Evolutionary conservation across 805 yeast genomes (phyloP).

Genomic region (Hanseniaspora taiwanica): DNA sequence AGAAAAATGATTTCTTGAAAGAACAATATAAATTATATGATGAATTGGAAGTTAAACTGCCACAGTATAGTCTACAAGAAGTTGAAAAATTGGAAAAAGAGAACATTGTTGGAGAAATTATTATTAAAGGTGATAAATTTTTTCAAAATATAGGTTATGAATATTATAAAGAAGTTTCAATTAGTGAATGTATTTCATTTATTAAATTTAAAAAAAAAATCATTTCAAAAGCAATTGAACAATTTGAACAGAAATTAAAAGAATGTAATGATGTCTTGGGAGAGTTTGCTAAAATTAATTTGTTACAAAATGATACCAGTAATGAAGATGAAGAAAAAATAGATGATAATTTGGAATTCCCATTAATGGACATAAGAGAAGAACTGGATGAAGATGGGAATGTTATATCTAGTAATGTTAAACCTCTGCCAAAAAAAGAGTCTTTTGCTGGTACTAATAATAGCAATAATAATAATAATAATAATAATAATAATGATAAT

Average conservation of each 20-base stretch:
- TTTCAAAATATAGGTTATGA: conserved; percentile 22
- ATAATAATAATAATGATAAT: conserved; percentile 11
- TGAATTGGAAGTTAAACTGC: conserved; percentile 9
- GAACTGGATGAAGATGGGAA: conserved; percentile 50
- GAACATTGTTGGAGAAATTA: conserved; percentile 19
- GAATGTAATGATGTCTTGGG: conserved; percentile 28
- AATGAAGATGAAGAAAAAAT: not conserved
- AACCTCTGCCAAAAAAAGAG: conserved; percentile 24
- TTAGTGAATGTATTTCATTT: conserved; percentile 14
- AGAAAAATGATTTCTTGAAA: conserved; percentile 15
- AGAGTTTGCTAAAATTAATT: conserved; percentile 12
- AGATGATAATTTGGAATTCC: conserved; percentile 7
- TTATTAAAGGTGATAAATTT: conserved; percentile 14
- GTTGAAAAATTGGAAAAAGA: conserved; percentile 10
- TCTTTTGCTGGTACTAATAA: conserved; percentile 8
- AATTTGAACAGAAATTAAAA: conserved; percentile 3
- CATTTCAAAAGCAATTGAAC: not conserved
- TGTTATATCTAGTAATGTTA: conserved; percentile 8
- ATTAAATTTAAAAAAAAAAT: conserved; percentile 12
- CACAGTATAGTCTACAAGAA: conserved; percentile 4
- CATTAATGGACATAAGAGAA: conserved; percentile 52
- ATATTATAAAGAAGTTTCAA: conserved; percentile 18
- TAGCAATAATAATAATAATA: conserved; percentile 1
- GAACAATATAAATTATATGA: conserved; percentile 18
- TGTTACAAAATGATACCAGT: not conserved